Conservation (phyloP, 2,329 filamentous ascomycete genomes). For the Orbilia oligospora region DNA sequence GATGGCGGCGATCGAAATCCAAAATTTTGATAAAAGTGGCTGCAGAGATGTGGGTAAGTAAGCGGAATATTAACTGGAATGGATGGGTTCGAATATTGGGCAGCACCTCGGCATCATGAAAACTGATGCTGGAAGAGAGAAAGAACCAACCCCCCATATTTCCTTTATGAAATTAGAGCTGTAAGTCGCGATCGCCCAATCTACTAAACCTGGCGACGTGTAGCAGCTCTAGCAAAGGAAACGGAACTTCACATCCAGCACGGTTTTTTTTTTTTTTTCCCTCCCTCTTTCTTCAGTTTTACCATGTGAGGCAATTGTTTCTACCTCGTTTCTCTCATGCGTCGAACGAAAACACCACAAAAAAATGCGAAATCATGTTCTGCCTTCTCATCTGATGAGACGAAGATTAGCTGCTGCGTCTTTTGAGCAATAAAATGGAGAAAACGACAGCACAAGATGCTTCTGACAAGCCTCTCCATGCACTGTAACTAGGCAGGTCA, state of each 20-base stretch:
- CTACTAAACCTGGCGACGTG: slow-evolving; percentile 36
- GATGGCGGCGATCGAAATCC: slow-evolving; percentile 56
- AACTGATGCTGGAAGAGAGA: slow-evolving; percentile 11
- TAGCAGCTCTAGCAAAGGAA: slow-evolving; percentile 22
- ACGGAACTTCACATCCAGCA: slow-evolving; percentile 4
- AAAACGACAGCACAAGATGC: slow-evolving; percentile 45
- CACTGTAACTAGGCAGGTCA: slow-evolving; percentile 56
- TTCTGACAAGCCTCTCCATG: slow-evolving; percentile 54
- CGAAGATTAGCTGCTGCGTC: slow-evolving; percentile 35
- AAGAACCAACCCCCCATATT: slow-evolving; percentile 52
- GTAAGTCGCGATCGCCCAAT: slow-evolving; percentile 28
- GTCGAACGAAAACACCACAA: slow-evolving; percentile 20
- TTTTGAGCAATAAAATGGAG: slow-evolving; percentile 61
- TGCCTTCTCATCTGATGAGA: slow-evolving; percentile 36
- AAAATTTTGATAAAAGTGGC: slow-evolving; percentile 26
- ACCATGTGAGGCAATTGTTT: slow-evolving; percentile 60
- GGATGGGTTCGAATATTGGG: slow-evolving; percentile 16
- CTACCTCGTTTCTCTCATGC: slow-evolving; percentile 39
- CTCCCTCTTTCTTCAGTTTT: no score
- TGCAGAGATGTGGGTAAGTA: slow-evolving; percentile 24
- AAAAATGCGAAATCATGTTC: slow-evolving; percentile 49
- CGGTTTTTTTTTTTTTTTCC: slow-evolving; percentile 4
- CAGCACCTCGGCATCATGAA: slow-evolving; percentile 29
- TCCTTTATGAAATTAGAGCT: slow-evolving; percentile 10
- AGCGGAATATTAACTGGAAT: slow-evolving; percentile 36